Conservation (phyloP, 2,329 filamentous ascomycete species). For the Colletotrichum gloeosporioides region DNA sequence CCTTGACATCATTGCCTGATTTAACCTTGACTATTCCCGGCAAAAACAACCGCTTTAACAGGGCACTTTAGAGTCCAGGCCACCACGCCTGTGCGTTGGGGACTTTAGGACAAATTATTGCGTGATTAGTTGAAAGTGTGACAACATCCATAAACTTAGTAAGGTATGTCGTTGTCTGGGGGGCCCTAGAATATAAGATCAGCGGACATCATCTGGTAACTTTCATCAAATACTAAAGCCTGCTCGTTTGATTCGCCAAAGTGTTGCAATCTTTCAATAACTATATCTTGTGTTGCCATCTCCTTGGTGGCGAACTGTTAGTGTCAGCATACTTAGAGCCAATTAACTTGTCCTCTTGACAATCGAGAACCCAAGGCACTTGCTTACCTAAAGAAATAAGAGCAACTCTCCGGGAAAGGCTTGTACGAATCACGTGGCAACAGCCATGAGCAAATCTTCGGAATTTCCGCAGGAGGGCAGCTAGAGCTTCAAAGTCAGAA, state of each 20-base stretch:
- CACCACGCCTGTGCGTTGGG: neutral
- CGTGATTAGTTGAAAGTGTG: neutral
- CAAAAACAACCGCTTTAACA: neutral
- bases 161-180: rapidly evolving
- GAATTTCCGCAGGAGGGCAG: neutral
- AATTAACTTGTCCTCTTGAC: rapidly evolving
- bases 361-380: neutral
- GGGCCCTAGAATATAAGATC: neutral
- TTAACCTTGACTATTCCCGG: neutral
- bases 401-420: neutral
- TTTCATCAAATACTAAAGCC: neutral
- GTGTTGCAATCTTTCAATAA: neutral
- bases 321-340: neutral
- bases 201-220: neutral
- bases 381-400: neutral
- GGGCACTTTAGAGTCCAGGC: neutral
- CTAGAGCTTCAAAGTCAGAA: neutral
- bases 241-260: neutral
- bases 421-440: neutral
- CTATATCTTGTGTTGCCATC: neutral
- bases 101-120: neutral
- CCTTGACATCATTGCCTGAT: neutral
- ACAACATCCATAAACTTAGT: neutral
- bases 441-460: neutral
- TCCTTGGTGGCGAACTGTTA: neutral